Conservation (phyloP, 768 basidiomycete species). For the Lactarius hengduanensis region DNA sequence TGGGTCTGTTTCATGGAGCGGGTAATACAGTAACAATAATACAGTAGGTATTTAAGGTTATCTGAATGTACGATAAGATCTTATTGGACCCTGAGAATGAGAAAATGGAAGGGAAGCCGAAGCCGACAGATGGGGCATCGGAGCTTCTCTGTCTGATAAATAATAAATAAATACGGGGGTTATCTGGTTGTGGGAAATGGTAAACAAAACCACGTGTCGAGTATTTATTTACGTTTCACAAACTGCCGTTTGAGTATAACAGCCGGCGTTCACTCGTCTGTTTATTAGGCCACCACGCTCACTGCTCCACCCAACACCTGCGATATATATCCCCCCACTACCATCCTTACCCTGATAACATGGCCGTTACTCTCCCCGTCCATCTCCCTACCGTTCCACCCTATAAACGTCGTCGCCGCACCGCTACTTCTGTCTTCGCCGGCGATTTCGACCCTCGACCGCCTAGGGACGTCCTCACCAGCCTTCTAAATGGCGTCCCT, state of each 20-base stretch:
- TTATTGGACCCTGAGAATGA: slow-evolving; percentile 14
- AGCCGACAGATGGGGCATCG: slow-evolving; percentile 16
- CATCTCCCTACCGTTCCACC: slow-evolving; percentile 28
- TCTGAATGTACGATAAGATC: slow-evolving; percentile 5
- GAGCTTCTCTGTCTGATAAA: slow-evolving; percentile 14
- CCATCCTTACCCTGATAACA: slow-evolving; percentile 6
- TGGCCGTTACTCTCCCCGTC: slow-evolving; percentile 38
- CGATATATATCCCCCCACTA: slow-evolving; percentile 11
- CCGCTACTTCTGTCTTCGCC: slow-evolving; percentile 72
- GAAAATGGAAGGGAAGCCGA: not conserved
- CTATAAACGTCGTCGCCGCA: slow-evolving; percentile 48
- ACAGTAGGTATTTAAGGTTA: slow-evolving; percentile 5
- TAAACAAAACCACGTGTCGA: slow-evolving; percentile 27
- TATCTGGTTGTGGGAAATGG: slow-evolving; percentile 14
- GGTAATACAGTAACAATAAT: not conserved
- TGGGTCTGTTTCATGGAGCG: not conserved
- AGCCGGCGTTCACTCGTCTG: slow-evolving; percentile 27
- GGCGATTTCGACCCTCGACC: slow-evolving; percentile 70
- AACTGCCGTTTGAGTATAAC: slow-evolving; percentile 28
- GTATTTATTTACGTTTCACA: slow-evolving; percentile 25
- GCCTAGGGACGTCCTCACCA: slow-evolving; percentile 73
- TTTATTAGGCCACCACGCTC: slow-evolving; percentile 31
- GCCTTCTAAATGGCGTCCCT: slow-evolving; percentile 71
- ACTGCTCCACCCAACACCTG: slow-evolving; percentile 24
- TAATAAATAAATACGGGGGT: not conserved